Percentiles rank a stretch among this genome's conserved stretches.
Conservation (phyloP, 2,329 filamentous ascomycete species). For the Fusarium torreyae region DNA sequence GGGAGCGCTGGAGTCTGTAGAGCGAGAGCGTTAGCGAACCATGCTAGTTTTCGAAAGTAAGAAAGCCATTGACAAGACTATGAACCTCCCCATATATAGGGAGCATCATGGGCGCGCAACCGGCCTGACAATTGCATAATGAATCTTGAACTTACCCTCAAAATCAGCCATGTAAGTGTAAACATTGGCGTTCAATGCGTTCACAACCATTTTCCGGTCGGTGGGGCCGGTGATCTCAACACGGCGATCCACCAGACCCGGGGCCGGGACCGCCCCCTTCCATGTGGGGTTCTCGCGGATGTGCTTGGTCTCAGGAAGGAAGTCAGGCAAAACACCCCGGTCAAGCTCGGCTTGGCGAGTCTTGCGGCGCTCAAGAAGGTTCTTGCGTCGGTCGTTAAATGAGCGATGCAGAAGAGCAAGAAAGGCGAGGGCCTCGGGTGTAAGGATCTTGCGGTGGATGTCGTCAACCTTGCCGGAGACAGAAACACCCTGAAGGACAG, state of each 20-base stretch:
- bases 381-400: constrained; percentile 92
- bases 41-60: not conserved
- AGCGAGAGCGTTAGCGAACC: constrained; percentile 29
- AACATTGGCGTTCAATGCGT: constrained; percentile 94
- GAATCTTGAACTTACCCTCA: constrained; percentile 76
- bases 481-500: constrained; percentile 88
- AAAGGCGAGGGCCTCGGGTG: constrained; percentile 90
- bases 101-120: not conserved
- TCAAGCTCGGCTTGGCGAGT: constrained; percentile 94
- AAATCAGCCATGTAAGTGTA: constrained; percentile 99
- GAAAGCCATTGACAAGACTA: constrained; percentile 4
- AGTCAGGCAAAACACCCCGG: constrained; percentile 89
- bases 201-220: constrained; percentile 99
- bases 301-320: constrained; percentile 94
- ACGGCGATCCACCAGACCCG: constrained; percentile 91
- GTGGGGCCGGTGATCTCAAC: constrained; percentile 98
- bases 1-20: constrained; percentile 88
- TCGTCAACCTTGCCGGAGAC: constrained; percentile 86
- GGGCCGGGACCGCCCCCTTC: constrained; percentile 92
- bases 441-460: constrained; percentile 90
- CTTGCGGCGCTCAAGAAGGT: constrained; percentile 87
- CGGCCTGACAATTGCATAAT: not conserved
- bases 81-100: constrained; percentile 4
- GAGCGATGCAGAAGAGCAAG: constrained; percentile 94
- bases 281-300: constrained; percentile 95